Percentiles rank a stretch among this genome's conserved stretches.
Conservation (phyloP, 441 rosid genomes). For the Geranium incanum region DNA sequence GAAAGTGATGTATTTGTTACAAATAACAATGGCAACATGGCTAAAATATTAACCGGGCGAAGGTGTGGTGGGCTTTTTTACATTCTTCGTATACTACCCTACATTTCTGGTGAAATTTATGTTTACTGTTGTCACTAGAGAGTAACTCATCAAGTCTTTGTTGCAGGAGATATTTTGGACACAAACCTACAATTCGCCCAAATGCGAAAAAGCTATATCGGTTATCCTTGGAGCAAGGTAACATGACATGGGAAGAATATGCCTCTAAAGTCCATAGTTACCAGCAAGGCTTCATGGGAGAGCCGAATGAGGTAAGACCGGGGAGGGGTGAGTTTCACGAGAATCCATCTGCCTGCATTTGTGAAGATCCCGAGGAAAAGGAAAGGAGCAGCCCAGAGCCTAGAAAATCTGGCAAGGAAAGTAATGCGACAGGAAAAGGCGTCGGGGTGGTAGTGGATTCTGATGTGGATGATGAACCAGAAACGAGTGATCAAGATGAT, state of each 20-base stretch:
- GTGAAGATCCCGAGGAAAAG: conserved; percentile 43
- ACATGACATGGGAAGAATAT: conserved; percentile 78
- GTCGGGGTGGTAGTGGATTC: conserved; percentile 32
- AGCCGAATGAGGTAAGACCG: conserved; percentile 83
- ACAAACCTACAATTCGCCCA: conserved; percentile 89
- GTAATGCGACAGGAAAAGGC: conserved; percentile 26
- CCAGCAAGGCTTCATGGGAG: conserved; percentile 93
- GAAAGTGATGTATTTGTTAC: conserved; percentile 94
- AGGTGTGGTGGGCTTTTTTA: conserved; percentile 34
- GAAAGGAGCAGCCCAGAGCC: conserved; percentile 26
- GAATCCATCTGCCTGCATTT: conserved; percentile 83
- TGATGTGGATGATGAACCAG: conserved; percentile 38
- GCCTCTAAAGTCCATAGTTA: conserved; percentile 59
- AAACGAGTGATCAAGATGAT: conserved; percentile 29
- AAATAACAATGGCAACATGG: conserved; percentile 98
- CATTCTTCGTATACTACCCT: background rate
- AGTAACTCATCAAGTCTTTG: conserved; percentile 14
- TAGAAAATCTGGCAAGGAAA: conserved; percentile 45
- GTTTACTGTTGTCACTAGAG: conserved; percentile 17
- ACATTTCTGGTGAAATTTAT: background rate
- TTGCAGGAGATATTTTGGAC: conserved; percentile 87
- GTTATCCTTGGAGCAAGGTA: conserved; percentile 54
- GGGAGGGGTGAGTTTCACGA: conserved; percentile 99
- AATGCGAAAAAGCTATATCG: conserved; percentile 77
- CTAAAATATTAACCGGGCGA: conserved; percentile 84